phyloP scores from a whole-genome alignment of 768 basidiomycete genomes.

The Piloderma croceum region DNA sequence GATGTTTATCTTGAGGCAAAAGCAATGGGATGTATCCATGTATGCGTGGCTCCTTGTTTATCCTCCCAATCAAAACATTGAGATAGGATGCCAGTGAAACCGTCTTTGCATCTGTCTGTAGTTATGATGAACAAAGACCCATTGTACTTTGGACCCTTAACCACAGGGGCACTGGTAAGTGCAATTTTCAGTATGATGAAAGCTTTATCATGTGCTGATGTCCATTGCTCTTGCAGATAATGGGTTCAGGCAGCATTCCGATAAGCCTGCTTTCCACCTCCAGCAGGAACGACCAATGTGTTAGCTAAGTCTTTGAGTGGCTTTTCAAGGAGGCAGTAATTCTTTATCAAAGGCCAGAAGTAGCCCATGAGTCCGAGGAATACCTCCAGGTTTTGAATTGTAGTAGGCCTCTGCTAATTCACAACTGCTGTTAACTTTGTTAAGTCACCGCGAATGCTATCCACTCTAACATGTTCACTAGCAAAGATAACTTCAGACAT shows the following conservation, averaged over 20 bases:
- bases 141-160: slow-evolving; percentile 26
- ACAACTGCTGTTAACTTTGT: too few species aligned
- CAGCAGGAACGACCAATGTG: slow-evolving; percentile 13
- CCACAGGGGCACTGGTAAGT: slow-evolving; percentile 27
- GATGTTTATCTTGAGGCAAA: slow-evolving; percentile 33
- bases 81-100: slow-evolving; percentile 27
- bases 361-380: slow-evolving; percentile 33
- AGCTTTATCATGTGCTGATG: slow-evolving; percentile 15
- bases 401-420: too few species aligned
- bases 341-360: slow-evolving; percentile 30
- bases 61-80: slow-evolving; percentile 17
- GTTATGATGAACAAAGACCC: slow-evolving; percentile 32
- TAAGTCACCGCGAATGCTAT: too few species aligned
- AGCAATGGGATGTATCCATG: slow-evolving; percentile 22
- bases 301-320: slow-evolving; percentile 27
- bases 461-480: too few species aligned
- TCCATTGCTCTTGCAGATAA: slow-evolving; percentile 16
- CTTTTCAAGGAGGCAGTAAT: slow-evolving; percentile 26
- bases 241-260: slow-evolving; percentile 16
- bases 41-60: slow-evolving; percentile 14
- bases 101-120: slow-evolving; percentile 28
- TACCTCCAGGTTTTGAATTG: slow-evolving; percentile 21
- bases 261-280: slow-evolving; percentile 20
- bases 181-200: slow-evolving; percentile 28
- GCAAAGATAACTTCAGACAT: too few species aligned